Evolutionary conservation across 2,329 filamentous ascomycete species (phyloP), one percentile per base, ranked within the genome.

Genomic region (Aschersonia sp.): DNA sequence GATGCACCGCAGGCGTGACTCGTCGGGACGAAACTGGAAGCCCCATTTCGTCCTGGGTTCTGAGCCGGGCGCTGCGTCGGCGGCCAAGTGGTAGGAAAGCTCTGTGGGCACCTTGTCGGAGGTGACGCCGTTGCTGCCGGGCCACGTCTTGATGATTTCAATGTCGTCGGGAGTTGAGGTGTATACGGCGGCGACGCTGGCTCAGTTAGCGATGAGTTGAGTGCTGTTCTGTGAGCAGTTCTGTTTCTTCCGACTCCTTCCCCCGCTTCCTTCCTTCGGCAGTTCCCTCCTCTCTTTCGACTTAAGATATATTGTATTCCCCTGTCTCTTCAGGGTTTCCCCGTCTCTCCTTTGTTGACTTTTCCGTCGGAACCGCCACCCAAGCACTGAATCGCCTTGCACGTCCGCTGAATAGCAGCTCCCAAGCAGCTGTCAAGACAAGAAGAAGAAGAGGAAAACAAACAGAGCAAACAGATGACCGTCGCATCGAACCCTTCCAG

Each of bases 71-170:
- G 47, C 58, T 57, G 49, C 59, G 44, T 9, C 59, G 47, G 32
- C 32, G 12, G 32, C 32, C 7, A 67, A 62, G 50, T 75, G 71
- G 55, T 80, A 80, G 53, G 84, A 82, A 47, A 89, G 82, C 62
- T 89, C 85, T 10, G 84, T 88, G 1, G 85, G 85, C 2, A 89
- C 85, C 69, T 91, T 91, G 69, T 91, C 85, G 38, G 84, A 88
- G n/a, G 85, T 89, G 65, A 89, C 87, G 56, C 84, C 84, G 59
- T 89, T 89, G 31, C 84, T 84, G 30, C 85, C 85, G 0, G 85
- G 85, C 85, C 85, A 91, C 10, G 78, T 83, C 68, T 88, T 89
- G 68, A 89, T 88, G 57, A 89, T 86, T 60, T 89, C 84, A 50
- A 89, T 72, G 61, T 89, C 85, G 61, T 89, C 84, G 9, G 85